A percentile compares a stretch with the other conserved stretches of the same genome.
These are phyloP conservation scores for Exophiala calicioides DNA, from an alignment of 2,329 filamentous ascomycete species.

Conservation along the genomic window DNA sequence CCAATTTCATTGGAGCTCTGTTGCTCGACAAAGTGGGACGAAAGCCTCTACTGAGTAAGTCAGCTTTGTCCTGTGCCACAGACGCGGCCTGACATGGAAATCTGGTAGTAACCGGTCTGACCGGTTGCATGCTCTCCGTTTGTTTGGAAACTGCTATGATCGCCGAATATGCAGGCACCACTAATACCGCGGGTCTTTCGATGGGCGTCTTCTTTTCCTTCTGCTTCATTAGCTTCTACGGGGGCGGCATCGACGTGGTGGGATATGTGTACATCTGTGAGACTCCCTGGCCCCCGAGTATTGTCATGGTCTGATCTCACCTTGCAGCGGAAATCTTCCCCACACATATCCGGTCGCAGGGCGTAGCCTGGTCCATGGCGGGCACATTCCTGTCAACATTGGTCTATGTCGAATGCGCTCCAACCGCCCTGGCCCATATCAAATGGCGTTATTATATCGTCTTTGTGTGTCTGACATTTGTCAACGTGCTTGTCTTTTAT, in stretches of 20 bases:
- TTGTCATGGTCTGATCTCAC: conserved; percentile 7
- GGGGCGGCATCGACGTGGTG: conserved; percentile 25
- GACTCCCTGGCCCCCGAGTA: neutral
- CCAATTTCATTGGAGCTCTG: conserved; percentile 24
- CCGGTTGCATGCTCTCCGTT: conserved; percentile 25
- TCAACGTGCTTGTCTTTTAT: conserved; percentile 24
- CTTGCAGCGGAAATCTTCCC: conserved; percentile 28
- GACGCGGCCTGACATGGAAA: neutral
- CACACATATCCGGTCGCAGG: conserved; percentile 28
- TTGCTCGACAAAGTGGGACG: conserved; percentile 30
- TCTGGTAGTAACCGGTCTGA: conserved; percentile 18
- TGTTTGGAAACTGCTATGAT: conserved; percentile 28
- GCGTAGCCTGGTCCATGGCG: conserved; percentile 24
- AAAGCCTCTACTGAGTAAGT: conserved; percentile 34
- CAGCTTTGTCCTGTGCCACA: neutral
- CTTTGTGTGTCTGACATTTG: conserved; percentile 45
- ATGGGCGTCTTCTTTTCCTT: conserved; percentile 63
- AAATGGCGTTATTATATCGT: conserved; percentile 38
- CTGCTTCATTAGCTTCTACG: conserved; percentile 26
- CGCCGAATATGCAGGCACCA: conserved; percentile 37
- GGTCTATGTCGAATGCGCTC: conserved; percentile 23
- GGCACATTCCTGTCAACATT: conserved; percentile 24
- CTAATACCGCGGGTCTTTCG: conserved; percentile 25
- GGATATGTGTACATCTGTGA: conserved; percentile 28
- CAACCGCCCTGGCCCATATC: conserved; percentile 37